phyloP scores from a whole-genome alignment of 495 filamentous ascomycete species.

The Penicillium cosmopolitanum region DNA sequence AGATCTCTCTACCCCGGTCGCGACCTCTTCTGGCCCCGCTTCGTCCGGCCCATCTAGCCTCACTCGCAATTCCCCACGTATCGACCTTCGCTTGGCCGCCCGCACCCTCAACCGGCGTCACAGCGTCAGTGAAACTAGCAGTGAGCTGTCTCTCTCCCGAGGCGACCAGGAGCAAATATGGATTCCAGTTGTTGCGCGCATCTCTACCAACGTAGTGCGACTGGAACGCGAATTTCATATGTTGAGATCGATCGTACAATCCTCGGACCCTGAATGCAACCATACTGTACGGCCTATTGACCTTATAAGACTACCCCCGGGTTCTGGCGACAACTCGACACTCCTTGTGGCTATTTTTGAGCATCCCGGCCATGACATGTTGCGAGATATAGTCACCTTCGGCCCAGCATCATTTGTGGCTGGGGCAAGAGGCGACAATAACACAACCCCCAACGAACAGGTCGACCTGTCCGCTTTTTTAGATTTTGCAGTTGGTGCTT shows the following conservation, averaged over 20 bases:
- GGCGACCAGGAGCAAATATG: constrained; percentile 48
- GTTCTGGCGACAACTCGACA: constrained; percentile 63
- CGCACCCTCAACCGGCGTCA: constrained; percentile 43
- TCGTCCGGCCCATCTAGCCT: constrained; percentile 49
- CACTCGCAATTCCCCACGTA: constrained; percentile 49
- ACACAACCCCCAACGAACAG: constrained; percentile 55
- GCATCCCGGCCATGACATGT: constrained; percentile 72
- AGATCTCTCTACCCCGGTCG: constrained; percentile 46
- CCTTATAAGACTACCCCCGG: constrained; percentile 64
- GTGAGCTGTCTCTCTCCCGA: constrained; percentile 46
- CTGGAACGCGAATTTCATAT: constrained; percentile 86
- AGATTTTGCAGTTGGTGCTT: constrained; percentile 85
- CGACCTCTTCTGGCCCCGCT: constrained; percentile 40
- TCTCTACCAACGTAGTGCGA: constrained; percentile 77
- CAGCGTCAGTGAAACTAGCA: constrained; percentile 54
- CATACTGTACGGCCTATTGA: constrained; percentile 79
- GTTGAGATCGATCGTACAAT: constrained; percentile 66
- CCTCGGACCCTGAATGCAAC: constrained; percentile 70
- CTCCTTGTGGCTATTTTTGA: constrained; percentile 79
- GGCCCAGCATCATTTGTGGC: constrained; percentile 73
- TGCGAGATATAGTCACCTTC: constrained; percentile 70
- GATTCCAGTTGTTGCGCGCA: constrained; percentile 68
- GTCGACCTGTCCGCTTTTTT: constrained; percentile 75
- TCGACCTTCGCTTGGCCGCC: constrained; percentile 30
- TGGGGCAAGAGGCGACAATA: constrained; percentile 51